Evolutionary conservation across 1,284 basidiomycete genomes (phyloP).

Genomic region (Irpex sp.): DNA sequence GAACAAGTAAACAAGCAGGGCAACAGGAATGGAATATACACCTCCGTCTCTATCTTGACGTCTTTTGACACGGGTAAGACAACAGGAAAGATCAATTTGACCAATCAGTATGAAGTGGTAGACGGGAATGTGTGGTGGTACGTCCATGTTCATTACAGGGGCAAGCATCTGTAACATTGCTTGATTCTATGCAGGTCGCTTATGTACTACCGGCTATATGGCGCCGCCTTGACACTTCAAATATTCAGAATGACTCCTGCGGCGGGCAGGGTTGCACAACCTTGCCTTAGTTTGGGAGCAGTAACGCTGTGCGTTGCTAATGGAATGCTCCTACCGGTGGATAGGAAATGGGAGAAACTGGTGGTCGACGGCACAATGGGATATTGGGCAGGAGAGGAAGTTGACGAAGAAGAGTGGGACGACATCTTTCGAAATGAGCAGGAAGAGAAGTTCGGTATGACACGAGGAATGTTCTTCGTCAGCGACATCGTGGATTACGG

Average conservation of each 20-base stretch:
- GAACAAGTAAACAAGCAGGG: background rate
- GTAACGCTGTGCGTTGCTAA: background rate
- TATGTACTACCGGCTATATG: background rate
- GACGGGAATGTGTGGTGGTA: background rate
- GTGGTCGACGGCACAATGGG: background rate
- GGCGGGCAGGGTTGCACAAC: background rate
- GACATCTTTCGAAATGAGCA: background rate
- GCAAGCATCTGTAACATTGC: background rate
- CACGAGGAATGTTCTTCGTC: background rate
- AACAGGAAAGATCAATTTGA: background rate
- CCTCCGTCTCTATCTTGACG: background rate
- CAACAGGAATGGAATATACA: background rate
- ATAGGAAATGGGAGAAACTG: background rate
- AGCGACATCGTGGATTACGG: background rate
- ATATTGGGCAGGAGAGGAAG: background rate
- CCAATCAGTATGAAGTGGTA: background rate
- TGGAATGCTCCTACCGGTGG: background rate
- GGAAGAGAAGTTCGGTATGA: background rate
- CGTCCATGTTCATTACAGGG: background rate
- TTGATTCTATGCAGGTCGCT: background rate
- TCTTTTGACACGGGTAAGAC: background rate
- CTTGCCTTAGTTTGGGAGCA: background rate
- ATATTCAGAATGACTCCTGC: background rate
- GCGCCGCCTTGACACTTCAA: background rate
- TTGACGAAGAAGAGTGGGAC: background rate